Evolutionary conservation across 106 monocot species (phyloP), one percentile per base, ranked within the genome.

Genomic region (Alisma plantagoaquatica): DNA sequence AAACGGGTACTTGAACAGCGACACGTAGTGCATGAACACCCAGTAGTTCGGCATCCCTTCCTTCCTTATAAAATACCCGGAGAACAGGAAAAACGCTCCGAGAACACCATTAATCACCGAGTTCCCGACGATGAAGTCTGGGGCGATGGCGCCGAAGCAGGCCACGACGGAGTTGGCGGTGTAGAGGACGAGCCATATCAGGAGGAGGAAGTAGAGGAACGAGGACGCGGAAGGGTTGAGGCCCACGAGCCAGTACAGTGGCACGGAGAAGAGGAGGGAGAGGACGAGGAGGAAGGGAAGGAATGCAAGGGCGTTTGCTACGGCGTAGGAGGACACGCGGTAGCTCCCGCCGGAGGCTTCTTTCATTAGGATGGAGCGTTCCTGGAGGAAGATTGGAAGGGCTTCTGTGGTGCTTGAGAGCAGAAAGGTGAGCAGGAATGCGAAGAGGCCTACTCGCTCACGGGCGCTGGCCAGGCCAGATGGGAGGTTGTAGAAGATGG

Each of bases 1-100:
- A 43, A 91, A 91, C 10, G 91, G 91, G 51, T 85, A 91, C 67
- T 80, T 91, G 56, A 91, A 91, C 70, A 91, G 48, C 0, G 91
- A 85, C 0, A 75, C 16, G 41, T 85, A 91, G 64, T 85, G 80
- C 84, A 81, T 85, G 72, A 91, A 91, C 14, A 91, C 57, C 91
- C 91, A 91, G 29, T 71, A 91, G 1, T 70, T 42, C 14, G 91
- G 91, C 65, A 91, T 84, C 27, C 43, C 69, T 38, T 72, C 54
- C 72, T 85, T 81, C 49, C 64, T 29, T 71, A 85, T 85, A 69
- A 88, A 88, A 49, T 88, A 83, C 15, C 88, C 88, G 1, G 91
- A 91, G 59, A 91, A 91, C 35, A 91, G 46, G 61, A 91, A 91
- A 74, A 84, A 90, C 18, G 72, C 68, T 1, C 91, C 91, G 80